Evolutionary conservation across 1,139 yeast species (phyloP), one percentile per base, ranked within the genome.

Genomic region (Sugiyamaella castrensis): DNA sequence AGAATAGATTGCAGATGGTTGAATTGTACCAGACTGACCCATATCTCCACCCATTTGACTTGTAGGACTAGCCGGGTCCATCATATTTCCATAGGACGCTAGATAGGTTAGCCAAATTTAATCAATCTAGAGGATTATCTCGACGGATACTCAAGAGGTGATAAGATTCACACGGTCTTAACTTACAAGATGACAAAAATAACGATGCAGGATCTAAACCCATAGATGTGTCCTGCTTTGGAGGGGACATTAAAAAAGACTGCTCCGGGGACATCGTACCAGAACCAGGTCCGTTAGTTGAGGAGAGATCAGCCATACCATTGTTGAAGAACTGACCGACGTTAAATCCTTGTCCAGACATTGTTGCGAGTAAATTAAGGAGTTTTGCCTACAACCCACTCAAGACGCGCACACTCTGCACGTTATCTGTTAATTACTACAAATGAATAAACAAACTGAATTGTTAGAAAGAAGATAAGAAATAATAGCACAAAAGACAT

Each of bases 1-100:
- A n/a, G 60, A 54, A 43, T 55, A 55, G 8, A 57, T 39, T 7
- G 56, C 52, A 3, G 59, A 54, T 1, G 59, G 59, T 47, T 57
- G 59, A 28, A 56, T 46, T 19, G 57, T 53, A 15, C 43, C 37
- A 19, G 39, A 33, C 13, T 47, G 48, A 13, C 28, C 44, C 24
- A 41, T 13, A 24, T 41, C 46, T n/a, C n/a, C 30, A 8, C 28
- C 44, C 24, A 41, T 13, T 12, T 41, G 40, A 15, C n/a, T 29
- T 2, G 29, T 40, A 8, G 46, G 46, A 15, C 46, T 42, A 11
- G 46, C 35, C n/a, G 46, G 46, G 29, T 42, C 46, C 27, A 34
- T 35, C 36, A 42, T 42, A 29, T 42, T 42, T 35, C 36, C 35
- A 16, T 42, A 42, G 34, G 31, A 28, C 8, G 46, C 45, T 41